Conservation (phyloP, 1,284 basidiomycete genomes). For the Malassezia obtusa region DNA sequence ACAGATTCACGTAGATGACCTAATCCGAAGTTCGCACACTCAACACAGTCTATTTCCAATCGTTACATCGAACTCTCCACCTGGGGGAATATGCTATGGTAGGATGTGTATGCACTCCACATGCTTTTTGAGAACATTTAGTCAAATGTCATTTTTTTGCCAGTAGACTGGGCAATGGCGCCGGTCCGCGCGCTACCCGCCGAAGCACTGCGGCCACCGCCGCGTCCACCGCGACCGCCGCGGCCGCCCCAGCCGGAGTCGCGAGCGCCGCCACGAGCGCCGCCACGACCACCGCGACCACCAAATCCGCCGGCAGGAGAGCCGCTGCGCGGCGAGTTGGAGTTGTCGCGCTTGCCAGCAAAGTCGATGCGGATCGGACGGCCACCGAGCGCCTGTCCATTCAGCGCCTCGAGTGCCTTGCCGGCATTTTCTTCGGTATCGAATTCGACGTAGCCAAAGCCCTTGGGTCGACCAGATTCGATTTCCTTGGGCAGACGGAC, state of each 20-base stretch:
- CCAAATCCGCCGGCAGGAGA: slow-evolving; percentile 51
- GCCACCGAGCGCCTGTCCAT: slow-evolving; percentile 72
- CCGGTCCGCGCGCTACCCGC: slow-evolving; percentile 56
- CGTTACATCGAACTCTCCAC: neutral
- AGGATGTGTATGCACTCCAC: no score
- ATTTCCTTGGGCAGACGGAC: slow-evolving; percentile 88
- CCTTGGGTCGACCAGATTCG: slow-evolving; percentile 81
- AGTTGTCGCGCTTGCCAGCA: slow-evolving; percentile 55
- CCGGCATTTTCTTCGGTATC: slow-evolving; percentile 68
- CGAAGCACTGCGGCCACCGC: slow-evolving; percentile 22
- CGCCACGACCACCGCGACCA: slow-evolving; percentile 49
- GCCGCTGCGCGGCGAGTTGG: slow-evolving; percentile 54
- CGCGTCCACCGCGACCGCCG: slow-evolving; percentile 23
- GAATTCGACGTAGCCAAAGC: slow-evolving; percentile 95
- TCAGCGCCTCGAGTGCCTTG: slow-evolving; percentile 63
- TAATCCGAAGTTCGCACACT: no score
- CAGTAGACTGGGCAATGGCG: slow-evolving; percentile 63
- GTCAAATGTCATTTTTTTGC: slow-evolving; percentile 72
- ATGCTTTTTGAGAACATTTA: slow-evolving; percentile 24
- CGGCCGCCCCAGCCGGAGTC: slow-evolving; percentile 39
- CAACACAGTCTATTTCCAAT: no score
- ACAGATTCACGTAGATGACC: no score
- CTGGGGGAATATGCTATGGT: no score
- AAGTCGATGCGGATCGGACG: slow-evolving; percentile 76
- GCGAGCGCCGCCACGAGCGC: slow-evolving; percentile 19